Evolutionary conservation across 1,139 yeast genomes (phyloP), one percentile per base, ranked within the genome.

Genomic region (Scheffersomyces quercinus): DNA sequence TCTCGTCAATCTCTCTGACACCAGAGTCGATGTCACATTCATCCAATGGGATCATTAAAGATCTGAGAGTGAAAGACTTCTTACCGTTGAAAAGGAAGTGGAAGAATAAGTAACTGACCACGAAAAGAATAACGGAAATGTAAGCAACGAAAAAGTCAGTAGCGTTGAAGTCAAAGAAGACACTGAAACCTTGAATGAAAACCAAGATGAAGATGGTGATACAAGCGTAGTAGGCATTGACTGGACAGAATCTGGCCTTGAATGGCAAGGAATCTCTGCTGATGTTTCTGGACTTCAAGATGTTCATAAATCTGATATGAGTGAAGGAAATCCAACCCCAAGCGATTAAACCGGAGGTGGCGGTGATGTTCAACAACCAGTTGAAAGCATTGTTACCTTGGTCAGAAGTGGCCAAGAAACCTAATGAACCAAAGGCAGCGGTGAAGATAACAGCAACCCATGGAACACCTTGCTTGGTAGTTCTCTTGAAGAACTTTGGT

Each of bases 341-440:
- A 7, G 88, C 77, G 51, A 85, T 81, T 54, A 85, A 73, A 40
- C 91, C 91, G 5, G 90, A 83, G 38, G 85, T 85, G 20, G 89
- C 87, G 30, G 89, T 79, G 52, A 91, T 83, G 65, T 88, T 88
- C 53, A 89, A 77, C 51, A 91, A 78, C 91, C 96, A 91, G 54
- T 77, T 68, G 70, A 90, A 91, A 8, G 90, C 97, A 12, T 77
- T 71, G 29, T 72, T 69, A 41, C 96, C 95, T 43, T 71, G 65
- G 14, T 75, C 65, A 29, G 85, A 77, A 28, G 48, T 73, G 34
- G 84, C 88, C 73, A 91, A 74, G 62, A 81, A 85, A 1, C 90
- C 90, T 50, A 81, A 69, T 29, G 80, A 67, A 39, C 93, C 93
- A 55, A 85, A 78, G 0, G 74, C 57, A 4, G 89, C 68, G 5